A percentile compares a stretch with the other conserved stretches of the same genome.
Evolutionary conservation across 179 eudicot genomes (phyloP).

Genomic region (Sideroxylon spinosum): DNA sequence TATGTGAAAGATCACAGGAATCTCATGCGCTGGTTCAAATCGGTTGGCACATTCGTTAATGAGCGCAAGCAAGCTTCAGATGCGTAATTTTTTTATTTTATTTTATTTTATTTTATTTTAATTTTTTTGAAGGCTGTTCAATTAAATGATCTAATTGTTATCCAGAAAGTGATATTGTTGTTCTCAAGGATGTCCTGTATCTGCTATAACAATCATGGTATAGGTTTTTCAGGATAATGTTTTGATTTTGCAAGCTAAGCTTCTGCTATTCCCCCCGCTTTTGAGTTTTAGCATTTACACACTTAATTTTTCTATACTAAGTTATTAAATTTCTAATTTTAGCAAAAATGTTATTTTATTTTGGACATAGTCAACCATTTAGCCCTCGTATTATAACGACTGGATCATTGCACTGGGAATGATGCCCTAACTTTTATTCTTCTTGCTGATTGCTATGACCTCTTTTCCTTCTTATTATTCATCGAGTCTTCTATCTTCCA

Average conservation of each 20-base stretch:
- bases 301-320: not conserved
- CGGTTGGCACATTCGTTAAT: slow-evolving; percentile 48
- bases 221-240: not conserved
- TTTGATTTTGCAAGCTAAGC: not conserved
- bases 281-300: not conserved
- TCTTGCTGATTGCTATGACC: not conserved
- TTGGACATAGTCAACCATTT: no score
- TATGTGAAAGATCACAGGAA: slow-evolving; percentile 80
- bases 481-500: not conserved
- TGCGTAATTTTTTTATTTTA: no score
- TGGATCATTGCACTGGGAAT: not conserved
- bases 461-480: not conserved
- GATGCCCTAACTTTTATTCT: not conserved
- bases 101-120: not conserved
- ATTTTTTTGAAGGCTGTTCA: not conserved
- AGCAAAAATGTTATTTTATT: not conserved
- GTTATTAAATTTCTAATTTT: not conserved
- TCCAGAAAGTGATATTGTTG: not conserved
- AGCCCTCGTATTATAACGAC: no score
- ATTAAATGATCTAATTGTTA: not conserved
- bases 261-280: not conserved
- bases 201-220: not conserved
- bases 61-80: slow-evolving; percentile 22
- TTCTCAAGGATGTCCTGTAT: not conserved
- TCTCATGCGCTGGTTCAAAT: slow-evolving; percentile 69